Base-by-base conservation (phyloP, 2,329 filamentous ascomycete species). In the Lachnellula cervina region DNA sequence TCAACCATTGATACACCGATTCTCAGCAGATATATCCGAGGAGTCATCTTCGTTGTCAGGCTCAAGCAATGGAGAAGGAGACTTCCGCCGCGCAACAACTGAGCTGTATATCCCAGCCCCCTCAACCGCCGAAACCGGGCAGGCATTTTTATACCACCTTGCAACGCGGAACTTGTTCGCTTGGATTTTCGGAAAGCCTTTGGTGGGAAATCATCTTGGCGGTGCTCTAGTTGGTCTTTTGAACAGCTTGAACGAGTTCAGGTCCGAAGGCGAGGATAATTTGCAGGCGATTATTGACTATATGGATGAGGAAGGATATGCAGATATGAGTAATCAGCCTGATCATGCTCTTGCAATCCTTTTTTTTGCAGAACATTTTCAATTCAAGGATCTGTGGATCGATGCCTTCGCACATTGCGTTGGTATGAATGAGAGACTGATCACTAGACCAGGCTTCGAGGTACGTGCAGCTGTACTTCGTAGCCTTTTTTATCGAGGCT, bases 351-450 rank as follows among this genome's bases (percentile, higher is more conserved):
- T 91, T 38, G 88, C 84, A 0, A 74, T 86, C 45, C 72, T 93
- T 13, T 80, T 80, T 50, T 78, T 90, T 44, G 84, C 87, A 2
- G 89, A 93, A 65, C 74, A 77, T 21, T 86, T 84, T 60, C 79
- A 81, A 51, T 70, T 87, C 25, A 76, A 75, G 52, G 78, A 83
- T n/a, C 71, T 89, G 13, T 93, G 89, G 76, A 78, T 84, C 11
- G 80, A 89, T 64, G 84, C 89, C 0, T 90, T 92, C 70, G 79
- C 81, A 14, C 89, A 94, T 66, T 90, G 88, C 66, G 86, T 87
- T 37, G 89, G 89, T 44, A 91, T 93, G 88, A 81, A 80, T 57
- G 81, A 87, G 19, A 74, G 75, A 25, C 59, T 92, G 5, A 73
- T 76, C 42, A 65, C 72, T 5, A 81, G 79, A 61, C 68, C 77